Conservation (phyloP, 345 rosid species). For the Lumnitzera littorea region DNA sequence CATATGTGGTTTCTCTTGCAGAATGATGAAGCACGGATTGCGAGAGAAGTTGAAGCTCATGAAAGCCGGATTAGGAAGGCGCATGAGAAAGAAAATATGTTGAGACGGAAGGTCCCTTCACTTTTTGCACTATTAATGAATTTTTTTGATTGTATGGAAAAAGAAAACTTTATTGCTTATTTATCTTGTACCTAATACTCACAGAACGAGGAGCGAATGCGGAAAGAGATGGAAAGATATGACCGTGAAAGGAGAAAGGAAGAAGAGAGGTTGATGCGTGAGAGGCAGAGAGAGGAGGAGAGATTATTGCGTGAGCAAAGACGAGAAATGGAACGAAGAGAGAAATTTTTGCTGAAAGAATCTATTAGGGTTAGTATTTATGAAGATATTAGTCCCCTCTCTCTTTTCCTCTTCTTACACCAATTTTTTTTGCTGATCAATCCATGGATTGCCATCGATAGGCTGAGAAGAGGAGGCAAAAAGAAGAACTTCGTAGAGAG, state of each 20-base stretch:
- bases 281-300: slow-evolving; percentile 92
- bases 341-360: slow-evolving; percentile 86
- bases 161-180: slow-evolving; percentile 2
- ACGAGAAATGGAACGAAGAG: slow-evolving; percentile 90
- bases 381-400: slow-evolving; percentile 1
- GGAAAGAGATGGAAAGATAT: slow-evolving; percentile 81
- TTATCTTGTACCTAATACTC: slow-evolving; percentile 19
- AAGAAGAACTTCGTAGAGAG: slow-evolving; percentile 85
- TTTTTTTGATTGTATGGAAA: slow-evolving; percentile 4
- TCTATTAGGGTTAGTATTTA: slow-evolving; percentile 41
- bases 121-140: slow-evolving; percentile 8
- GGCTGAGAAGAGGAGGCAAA: slow-evolving; percentile 88
- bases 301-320: slow-evolving; percentile 74
- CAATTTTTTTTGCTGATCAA: slow-evolving; percentile 5
- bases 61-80: slow-evolving; percentile 64
- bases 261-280: slow-evolving; percentile 94
- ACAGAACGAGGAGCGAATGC: slow-evolving; percentile 81
- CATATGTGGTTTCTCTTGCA: slow-evolving; percentile 23
- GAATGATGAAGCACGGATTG: slow-evolving; percentile 59
- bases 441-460: slow-evolving; percentile 18
- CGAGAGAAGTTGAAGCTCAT: slow-evolving; percentile 64
- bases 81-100: slow-evolving; percentile 59
- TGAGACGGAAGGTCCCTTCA: slow-evolving; percentile 64
- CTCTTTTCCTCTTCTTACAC: slow-evolving; percentile 2
- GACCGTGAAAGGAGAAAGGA: slow-evolving; percentile 97